A percentile compares a stretch with the other conserved stretches of the same genome.
Conservation (phyloP, 2,329 filamentous ascomycete genomes). For the Plectosphaerella sp. region DNA sequence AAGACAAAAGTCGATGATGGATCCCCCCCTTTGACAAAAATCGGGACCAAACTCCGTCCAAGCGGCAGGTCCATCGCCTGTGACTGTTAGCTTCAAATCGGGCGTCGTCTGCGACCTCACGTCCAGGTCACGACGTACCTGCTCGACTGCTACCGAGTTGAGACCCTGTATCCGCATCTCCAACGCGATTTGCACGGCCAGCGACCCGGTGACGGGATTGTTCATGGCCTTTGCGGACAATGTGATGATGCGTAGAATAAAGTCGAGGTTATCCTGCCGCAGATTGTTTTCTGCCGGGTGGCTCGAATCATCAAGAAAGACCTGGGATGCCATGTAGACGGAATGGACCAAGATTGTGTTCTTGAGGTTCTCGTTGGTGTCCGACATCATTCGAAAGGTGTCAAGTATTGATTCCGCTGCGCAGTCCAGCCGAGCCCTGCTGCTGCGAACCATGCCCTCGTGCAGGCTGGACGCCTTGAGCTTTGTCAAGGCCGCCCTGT, state of each 20-base stretch:
- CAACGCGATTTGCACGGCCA: conserved; percentile 64
- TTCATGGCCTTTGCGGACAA: conserved; percentile 50
- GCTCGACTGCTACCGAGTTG: too few relatives aligned
- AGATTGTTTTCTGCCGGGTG: conserved; percentile 50
- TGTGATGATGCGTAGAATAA: conserved; percentile 63
- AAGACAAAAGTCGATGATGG: too few relatives aligned
- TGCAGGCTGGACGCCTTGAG: conserved; percentile 50
- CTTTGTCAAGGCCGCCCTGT: conserved; percentile 62
- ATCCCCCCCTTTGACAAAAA: too few relatives aligned
- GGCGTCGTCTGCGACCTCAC: too few relatives aligned
- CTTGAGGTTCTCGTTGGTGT: conserved; percentile 39
- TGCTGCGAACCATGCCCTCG: conserved; percentile 54
- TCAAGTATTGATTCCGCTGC: conserved; percentile 63
- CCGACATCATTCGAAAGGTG: conserved; percentile 59
- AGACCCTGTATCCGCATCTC: conserved; percentile 45
- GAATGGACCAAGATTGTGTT: conserved; percentile 70
- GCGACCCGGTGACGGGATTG: conserved; percentile 64
- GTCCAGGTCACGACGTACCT: too few relatives aligned
- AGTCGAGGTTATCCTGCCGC: conserved; percentile 54
- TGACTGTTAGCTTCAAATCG: too few relatives aligned
- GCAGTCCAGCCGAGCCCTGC: conserved; percentile 62
- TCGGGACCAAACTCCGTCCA: too few relatives aligned
- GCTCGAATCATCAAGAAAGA: conserved; percentile 65
- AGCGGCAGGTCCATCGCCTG: too few relatives aligned
- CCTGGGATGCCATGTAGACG: conserved; percentile 65